Percentiles rank a stretch among this genome's conserved stretches.
Evolutionary conservation across 225 moss, liverwort and hornwort genomes (phyloP).

Genomic region (Antitrichia curtipendula): DNA sequence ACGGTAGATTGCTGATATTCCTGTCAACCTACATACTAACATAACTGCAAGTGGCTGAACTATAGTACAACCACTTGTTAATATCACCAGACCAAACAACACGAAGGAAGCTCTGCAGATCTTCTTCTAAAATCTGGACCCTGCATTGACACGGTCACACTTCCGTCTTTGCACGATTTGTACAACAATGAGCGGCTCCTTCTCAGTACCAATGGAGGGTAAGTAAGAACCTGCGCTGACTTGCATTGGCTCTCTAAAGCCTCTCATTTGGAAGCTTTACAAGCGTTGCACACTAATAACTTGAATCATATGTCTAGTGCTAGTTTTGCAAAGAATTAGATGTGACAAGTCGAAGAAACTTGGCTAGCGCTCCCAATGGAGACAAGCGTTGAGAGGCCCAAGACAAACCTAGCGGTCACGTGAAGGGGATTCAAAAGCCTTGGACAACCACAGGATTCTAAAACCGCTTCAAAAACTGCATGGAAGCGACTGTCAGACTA

Average conservation of each 20-base stretch:
- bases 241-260: background rate
- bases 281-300: background rate
- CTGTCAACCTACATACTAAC: background rate
- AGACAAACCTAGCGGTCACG: background rate
- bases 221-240: background rate
- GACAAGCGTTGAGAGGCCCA: too few relatives aligned
- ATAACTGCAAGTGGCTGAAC: background rate
- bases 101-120: background rate
- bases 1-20: background rate
- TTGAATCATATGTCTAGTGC: background rate
- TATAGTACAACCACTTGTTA: background rate
- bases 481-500: background rate
- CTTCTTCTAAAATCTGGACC: background rate
- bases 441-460: background rate
- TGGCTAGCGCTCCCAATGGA: background rate
- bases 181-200: background rate
- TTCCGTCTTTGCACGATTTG: background rate
- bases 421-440: conserved; percentile 1
- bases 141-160: conserved; percentile 6
- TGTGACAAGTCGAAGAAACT: background rate
- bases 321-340: background rate
- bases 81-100: background rate
- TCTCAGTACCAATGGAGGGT: background rate
- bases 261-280: background rate
- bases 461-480: background rate